Evolutionary conservation across 371 early-diverging fungal genomes (phyloP).

Genomic region (Mortierella polycephala): DNA sequence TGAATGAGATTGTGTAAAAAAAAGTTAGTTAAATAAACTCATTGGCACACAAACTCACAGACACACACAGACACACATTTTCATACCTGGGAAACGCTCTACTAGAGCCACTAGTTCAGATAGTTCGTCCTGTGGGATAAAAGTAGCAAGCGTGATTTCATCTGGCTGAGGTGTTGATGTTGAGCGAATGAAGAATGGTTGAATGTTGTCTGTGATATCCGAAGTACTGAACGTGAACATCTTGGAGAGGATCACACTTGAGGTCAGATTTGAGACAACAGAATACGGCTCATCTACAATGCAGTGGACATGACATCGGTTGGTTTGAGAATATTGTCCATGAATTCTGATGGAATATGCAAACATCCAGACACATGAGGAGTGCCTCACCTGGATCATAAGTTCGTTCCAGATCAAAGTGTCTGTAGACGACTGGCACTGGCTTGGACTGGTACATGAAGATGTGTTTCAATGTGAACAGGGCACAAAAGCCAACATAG

Average conservation of each 20-base stretch:
- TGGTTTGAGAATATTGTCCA: background rate
- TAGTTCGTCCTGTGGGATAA: slow-evolving; percentile 51
- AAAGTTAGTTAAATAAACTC: background rate
- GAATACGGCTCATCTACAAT: slow-evolving; percentile 39
- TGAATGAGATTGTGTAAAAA: background rate
- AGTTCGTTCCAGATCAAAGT: slow-evolving; percentile 46
- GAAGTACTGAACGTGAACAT: slow-evolving; percentile 52
- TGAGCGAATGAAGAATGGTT: slow-evolving; percentile 54
- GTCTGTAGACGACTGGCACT: slow-evolving; percentile 33
- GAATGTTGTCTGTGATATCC: slow-evolving; percentile 47
- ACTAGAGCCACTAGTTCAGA: slow-evolving; percentile 49
- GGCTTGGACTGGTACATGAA: slow-evolving; percentile 38
- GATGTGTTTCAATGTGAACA: slow-evolving; percentile 48
- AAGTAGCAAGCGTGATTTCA: slow-evolving; percentile 53
- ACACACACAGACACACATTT: background rate
- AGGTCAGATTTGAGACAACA: slow-evolving; percentile 41
- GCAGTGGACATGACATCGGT: background rate
- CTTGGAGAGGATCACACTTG: slow-evolving; percentile 48
- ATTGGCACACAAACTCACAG: background rate
- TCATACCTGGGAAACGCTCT: slow-evolving; percentile 49
- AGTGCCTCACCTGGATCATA: slow-evolving; percentile 42
- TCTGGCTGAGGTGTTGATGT: slow-evolving; percentile 33
- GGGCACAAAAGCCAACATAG: slow-evolving; percentile 48
- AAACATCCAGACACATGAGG: background rate
- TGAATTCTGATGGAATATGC: no score